Percentiles rank a stretch among this genome's conserved stretches.
These are phyloP conservation scores for Protoeuglena noctilucae DNA, from an alignment of 139 green algal genomes.

Conservation along the genomic window DNA sequence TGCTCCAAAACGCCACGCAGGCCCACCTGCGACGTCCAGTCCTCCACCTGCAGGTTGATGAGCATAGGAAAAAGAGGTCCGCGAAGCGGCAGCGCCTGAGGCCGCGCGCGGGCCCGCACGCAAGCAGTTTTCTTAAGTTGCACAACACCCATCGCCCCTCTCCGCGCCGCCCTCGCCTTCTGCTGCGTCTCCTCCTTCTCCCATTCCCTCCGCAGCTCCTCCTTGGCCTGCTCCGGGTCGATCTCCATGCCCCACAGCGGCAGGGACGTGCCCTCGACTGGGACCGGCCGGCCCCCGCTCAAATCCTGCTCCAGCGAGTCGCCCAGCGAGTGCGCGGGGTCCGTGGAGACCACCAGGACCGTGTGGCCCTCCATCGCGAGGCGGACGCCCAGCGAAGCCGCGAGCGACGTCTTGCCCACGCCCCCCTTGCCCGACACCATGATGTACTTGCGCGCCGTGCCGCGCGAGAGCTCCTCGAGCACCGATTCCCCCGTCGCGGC, in stretches of 20 bases:
- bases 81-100: no score
- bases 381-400: constrained; percentile 71
- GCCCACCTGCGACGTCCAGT: constrained; percentile 69
- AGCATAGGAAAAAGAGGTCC: no score
- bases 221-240: constrained; percentile 56
- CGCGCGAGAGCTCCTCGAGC: no score
- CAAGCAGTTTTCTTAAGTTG: neutral
- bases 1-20: constrained; percentile 53
- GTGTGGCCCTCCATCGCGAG: constrained; percentile 73
- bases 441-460: constrained; percentile 61
- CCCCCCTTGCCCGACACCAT: constrained; percentile 83
- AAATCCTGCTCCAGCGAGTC: constrained; percentile 91
- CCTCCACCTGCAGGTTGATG: no score
- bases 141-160: neutral
- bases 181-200: constrained; percentile 33
- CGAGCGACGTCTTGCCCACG: constrained; percentile 91
- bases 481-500: no score
- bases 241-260: constrained; percentile 89
- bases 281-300: constrained; percentile 67
- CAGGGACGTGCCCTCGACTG: constrained; percentile 70
- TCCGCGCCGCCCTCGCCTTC: no score
- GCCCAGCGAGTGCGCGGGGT: constrained; percentile 86
- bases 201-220: constrained; percentile 20
- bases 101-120: no score
- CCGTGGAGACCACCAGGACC: constrained; percentile 88